Percentiles rank a stretch among this genome's conserved stretches.
phyloP scores from a whole-genome alignment of 345 rosid species.

The Gossypioides kirkii region DNA sequence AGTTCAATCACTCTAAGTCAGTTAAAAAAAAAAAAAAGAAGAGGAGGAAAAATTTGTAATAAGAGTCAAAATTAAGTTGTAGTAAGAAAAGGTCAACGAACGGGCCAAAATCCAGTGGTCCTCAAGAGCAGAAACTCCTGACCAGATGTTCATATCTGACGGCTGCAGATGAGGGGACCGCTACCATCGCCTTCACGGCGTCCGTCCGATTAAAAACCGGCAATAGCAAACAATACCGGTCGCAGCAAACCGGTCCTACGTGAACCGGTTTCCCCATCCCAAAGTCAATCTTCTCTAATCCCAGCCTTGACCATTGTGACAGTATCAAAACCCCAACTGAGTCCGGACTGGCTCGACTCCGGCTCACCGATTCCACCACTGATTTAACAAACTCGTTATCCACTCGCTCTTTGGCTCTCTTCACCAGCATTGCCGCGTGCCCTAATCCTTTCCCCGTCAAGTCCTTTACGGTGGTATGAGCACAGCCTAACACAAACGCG shows the following conservation, averaged over 20 bases:
- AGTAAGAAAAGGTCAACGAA: constrained; percentile 4
- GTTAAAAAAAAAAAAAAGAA: neutral
- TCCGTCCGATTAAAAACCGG: constrained; percentile 53
- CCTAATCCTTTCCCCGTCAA: constrained; percentile 54
- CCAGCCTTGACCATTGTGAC: constrained; percentile 90
- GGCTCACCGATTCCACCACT: constrained; percentile 57
- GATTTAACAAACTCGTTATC: constrained; percentile 50
- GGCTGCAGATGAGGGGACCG: constrained; percentile 60
- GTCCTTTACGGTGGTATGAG: constrained; percentile 52
- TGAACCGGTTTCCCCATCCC: constrained; percentile 68
- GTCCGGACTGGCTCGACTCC: constrained; percentile 49
- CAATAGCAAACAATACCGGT: constrained; percentile 65
- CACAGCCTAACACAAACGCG: constrained; percentile 78
- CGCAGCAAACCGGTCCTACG: constrained; percentile 65
- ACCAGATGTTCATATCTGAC: constrained; percentile 48
- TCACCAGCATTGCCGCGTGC: constrained; percentile 51
- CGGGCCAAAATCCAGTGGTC: constrained; percentile 9
- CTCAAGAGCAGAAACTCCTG: constrained; percentile 22
- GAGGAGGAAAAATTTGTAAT: too few relatives aligned
- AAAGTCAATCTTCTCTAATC: constrained; percentile 70
- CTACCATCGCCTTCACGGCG: constrained; percentile 71
- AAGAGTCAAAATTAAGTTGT: neutral
- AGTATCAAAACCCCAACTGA: constrained; percentile 62
- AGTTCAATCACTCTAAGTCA: neutral
- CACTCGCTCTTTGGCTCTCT: constrained; percentile 60